phyloP scores from a whole-genome alignment of 2,329 filamentous ascomycete genomes.

The Cyclaneusma minus region DNA sequence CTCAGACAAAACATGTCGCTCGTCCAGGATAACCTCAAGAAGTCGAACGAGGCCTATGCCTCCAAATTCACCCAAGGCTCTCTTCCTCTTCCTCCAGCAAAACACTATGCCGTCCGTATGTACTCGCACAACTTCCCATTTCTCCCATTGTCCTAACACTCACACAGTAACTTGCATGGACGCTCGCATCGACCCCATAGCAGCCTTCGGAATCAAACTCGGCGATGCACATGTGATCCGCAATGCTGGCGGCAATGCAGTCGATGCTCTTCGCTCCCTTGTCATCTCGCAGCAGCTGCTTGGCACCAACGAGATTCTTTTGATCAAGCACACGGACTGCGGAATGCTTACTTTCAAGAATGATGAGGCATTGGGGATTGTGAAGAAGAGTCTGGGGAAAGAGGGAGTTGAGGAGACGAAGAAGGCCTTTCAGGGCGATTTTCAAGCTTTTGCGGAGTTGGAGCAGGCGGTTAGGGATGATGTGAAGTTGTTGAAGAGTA shows the following conservation, averaged over 20 bases:
- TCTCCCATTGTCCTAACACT: constrained; percentile 5
- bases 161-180: constrained; percentile 64
- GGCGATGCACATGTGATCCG: constrained; percentile 70
- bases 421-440: constrained; percentile 9
- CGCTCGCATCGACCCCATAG: constrained; percentile 52
- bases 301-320: constrained; percentile 57
- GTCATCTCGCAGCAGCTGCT: constrained; percentile 69
- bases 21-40: constrained; percentile 36
- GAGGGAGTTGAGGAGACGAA: constrained; percentile 25
- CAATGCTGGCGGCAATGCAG: constrained; percentile 52
- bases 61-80: constrained; percentile 47
- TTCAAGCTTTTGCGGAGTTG: constrained; percentile 37
- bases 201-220: constrained; percentile 53
- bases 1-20: no score
- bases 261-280: constrained; percentile 58
- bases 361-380: constrained; percentile 33
- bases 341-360: constrained; percentile 59
- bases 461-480: constrained; percentile 51
- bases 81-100: constrained; percentile 52
- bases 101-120: constrained; percentile 49
- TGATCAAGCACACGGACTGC: constrained; percentile 38
- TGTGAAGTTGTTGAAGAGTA: constrained; percentile 43
- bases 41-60: constrained; percentile 41
- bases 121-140: constrained; percentile 7
- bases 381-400: constrained; percentile 39